Base-by-base conservation (phyloP, 164 flowering plant genomes). In the Kingdonia uniflora region DNA sequence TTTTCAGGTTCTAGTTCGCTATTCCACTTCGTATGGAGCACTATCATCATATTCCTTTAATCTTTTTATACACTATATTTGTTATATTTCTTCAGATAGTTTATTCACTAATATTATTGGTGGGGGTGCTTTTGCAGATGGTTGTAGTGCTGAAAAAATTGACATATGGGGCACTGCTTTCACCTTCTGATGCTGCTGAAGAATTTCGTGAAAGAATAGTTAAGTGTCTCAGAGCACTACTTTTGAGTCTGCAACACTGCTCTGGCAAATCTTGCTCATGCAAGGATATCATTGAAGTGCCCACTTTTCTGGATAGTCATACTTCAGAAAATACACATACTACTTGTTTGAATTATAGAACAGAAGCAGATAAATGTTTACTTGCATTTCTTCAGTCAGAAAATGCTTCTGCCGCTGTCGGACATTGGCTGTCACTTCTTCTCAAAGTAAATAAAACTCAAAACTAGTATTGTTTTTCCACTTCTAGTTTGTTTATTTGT, bases 391-490 rank as follows among this genome's bases (percentile, higher is more conserved):
- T 92, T 21, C 95, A 69, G 67, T 82, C 95, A 21, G 76, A 77
- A 69, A 37, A 73, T 69, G 89, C 95, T 60, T 78, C 95, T 23
- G 82, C 85, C 68, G 89, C 87, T 64, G 76, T 92, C 59, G 99
- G 99, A 47, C 97, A 92, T 58, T 88, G 95, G 95, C 74, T 92
- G n/a, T 88, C 95, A 5, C 83, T 92, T 69, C 87, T 92, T 64
- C 82, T 88, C 54, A 76, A 84, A 70, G 97, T 85, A 77, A 15
- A 75, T 59, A 14, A 2, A 29, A 24, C 8, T 38, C 51, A 19
- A 23, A 14, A 5, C 35, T 51, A 4, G 41, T 24, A 7, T 23
- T 1, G 7, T 39, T 47, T 13, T 16, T 45, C 25, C 16, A 16
- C 42, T 22, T 40, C 44, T 54, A 12, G 38, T 12, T 39, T 5